Percentiles rank a stretch among this genome's conserved stretches.
These are phyloP conservation scores for Xerocomus nothofagi DNA, from an alignment of 1,284 basidiomycete genomes.

Conservation along the genomic window DNA sequence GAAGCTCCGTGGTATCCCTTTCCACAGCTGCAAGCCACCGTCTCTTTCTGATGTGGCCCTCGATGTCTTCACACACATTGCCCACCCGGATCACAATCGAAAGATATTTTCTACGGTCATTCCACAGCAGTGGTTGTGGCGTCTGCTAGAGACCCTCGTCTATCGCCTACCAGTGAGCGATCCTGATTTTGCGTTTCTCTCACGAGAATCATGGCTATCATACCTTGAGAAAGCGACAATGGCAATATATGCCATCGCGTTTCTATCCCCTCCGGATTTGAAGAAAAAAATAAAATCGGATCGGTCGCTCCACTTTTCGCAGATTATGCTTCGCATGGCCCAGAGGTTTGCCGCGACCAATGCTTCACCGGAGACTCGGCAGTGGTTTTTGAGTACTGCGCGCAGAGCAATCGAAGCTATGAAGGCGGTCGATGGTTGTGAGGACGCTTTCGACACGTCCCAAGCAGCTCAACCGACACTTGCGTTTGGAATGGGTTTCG, in stretches of 20 bases:
- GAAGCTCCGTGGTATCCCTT: conserved; percentile 48
- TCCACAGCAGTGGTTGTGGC: conserved; percentile 57
- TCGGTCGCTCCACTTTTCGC: conserved; percentile 57
- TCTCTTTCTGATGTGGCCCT: conserved; percentile 74
- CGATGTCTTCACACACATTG: conserved; percentile 79
- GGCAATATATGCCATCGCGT: conserved; percentile 84
- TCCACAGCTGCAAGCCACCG: conserved; percentile 51
- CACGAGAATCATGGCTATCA: conserved; percentile 69
- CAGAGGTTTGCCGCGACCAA: conserved; percentile 54
- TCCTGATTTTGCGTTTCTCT: conserved; percentile 71
- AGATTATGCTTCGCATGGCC: conserved; percentile 64
- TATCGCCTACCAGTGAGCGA: conserved; percentile 81
- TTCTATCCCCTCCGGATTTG: conserved; percentile 73
- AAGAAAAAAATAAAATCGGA: conserved; percentile 69
- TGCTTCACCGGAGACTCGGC: conserved; percentile 48
- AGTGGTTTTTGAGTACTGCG: conserved; percentile 62
- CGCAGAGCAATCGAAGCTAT: conserved; percentile 82
- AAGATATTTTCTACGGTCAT: conserved; percentile 66
- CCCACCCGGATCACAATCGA: conserved; percentile 79
- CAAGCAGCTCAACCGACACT: conserved; percentile 55
- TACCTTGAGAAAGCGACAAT: conserved; percentile 80
- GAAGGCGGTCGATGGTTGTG: conserved; percentile 80
- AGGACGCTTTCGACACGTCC: conserved; percentile 70
- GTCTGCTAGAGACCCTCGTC: conserved; percentile 69
- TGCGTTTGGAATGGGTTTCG: conserved; percentile 74